Percentiles rank a stretch among this genome's conserved stretches.
phyloP scores from a whole-genome alignment of 1,139 yeast genomes.

The Pichia sp. region DNA sequence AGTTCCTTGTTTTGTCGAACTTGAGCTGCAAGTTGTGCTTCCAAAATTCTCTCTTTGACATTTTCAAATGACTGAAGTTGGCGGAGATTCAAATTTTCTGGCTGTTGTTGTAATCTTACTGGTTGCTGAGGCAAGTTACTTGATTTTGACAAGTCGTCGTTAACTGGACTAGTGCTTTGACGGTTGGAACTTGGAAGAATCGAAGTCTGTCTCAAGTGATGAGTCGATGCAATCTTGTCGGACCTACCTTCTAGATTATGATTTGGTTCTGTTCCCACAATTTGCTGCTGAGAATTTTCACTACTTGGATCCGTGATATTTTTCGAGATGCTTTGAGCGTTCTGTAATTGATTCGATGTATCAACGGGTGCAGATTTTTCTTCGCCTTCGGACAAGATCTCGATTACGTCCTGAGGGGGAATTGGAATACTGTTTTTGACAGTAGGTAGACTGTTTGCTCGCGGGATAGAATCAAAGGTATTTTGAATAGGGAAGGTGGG shows the following conservation, averaged over 20 bases:
- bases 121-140: too few species aligned
- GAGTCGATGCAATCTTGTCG: too few species aligned
- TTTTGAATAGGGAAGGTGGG: not conserved
- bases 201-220: too few species aligned
- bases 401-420: slow-evolving; percentile 3
- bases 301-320: not conserved
- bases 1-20: too few species aligned
- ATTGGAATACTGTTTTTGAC: not conserved
- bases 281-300: not conserved
- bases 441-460: not conserved
- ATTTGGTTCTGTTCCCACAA: not conserved
- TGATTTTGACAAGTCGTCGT: too few species aligned
- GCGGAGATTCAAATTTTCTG: too few species aligned
- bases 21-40: not conserved
- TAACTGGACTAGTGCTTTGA: too few species aligned
- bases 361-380: not conserved
- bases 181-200: too few species aligned
- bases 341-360: not conserved
- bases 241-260: too few species aligned
- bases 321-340: not conserved
- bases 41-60: not conserved
- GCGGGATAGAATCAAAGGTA: not conserved
- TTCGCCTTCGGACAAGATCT: slow-evolving; percentile 13
- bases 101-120: too few species aligned
- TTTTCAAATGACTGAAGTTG: not conserved